Conservation (phyloP, 768 basidiomycete genomes). For the Suillus subaureus region DNA sequence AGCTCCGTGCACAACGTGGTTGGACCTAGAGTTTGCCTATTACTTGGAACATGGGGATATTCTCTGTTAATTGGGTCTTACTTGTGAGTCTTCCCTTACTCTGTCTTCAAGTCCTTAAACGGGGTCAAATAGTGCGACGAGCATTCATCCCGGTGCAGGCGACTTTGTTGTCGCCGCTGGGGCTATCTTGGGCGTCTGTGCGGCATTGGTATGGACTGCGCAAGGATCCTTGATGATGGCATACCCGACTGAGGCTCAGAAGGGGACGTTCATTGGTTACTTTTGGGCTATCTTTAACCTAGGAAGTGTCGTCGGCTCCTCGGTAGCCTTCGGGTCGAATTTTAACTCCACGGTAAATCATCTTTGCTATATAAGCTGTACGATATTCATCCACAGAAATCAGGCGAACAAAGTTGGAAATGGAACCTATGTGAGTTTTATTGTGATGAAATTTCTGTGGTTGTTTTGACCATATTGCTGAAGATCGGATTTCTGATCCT, state of each 20-base stretch:
- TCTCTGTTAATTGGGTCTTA: slow-evolving; percentile 74
- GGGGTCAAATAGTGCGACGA: slow-evolving; percentile 52
- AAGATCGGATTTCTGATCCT: slow-evolving; percentile 79
- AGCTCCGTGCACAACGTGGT: slow-evolving; percentile 82
- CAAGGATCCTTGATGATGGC: slow-evolving; percentile 86
- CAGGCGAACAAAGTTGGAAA: slow-evolving; percentile 55
- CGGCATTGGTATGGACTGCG: slow-evolving; percentile 76
- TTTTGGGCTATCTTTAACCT: slow-evolving; percentile 88
- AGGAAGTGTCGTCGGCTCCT: slow-evolving; percentile 77
- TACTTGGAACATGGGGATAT: slow-evolving; percentile 76
- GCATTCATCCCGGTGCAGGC: slow-evolving; percentile 63
- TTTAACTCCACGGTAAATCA: slow-evolving; percentile 57
- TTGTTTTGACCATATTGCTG: slow-evolving; percentile 10
- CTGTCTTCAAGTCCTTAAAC: neutral
- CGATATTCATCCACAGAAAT: neutral
- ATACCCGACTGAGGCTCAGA: slow-evolving; percentile 79
- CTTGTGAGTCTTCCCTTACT: slow-evolving; percentile 48
- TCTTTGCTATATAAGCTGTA: neutral
- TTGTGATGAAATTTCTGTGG: neutral
- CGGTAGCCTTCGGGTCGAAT: slow-evolving; percentile 74
- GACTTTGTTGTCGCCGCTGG: slow-evolving; percentile 73
- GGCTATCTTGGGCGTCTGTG: slow-evolving; percentile 73
- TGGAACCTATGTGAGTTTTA: slow-evolving; percentile 67
- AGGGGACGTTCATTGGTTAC: slow-evolving; percentile 74
- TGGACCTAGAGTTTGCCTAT: slow-evolving; percentile 73